Evolutionary conservation across 176 grass and related monocot species (phyloP).

Genomic region (Rhynchospora pubera): DNA sequence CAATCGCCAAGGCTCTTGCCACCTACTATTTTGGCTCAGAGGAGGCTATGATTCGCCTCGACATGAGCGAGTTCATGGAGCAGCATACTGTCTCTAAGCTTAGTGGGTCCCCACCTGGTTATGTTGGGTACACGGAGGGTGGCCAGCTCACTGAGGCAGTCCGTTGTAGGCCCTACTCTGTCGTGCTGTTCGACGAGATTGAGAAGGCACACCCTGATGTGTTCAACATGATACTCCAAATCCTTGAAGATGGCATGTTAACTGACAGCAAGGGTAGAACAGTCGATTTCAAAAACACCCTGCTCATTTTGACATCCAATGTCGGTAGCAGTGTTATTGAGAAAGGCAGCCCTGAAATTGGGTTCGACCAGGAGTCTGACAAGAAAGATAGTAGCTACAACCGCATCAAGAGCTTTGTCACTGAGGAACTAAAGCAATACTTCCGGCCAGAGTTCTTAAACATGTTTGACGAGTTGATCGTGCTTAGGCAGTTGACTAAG

Average conservation of each 20-base stretch:
- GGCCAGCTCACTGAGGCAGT: slow-evolving; percentile 89
- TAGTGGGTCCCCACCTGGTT: slow-evolving; percentile 91
- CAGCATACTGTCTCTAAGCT: slow-evolving; percentile 89
- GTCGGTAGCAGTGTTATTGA: slow-evolving; percentile 88
- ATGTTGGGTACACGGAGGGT: slow-evolving; percentile 93
- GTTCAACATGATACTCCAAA: slow-evolving; percentile 99
- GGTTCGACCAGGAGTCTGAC: slow-evolving; percentile 76
- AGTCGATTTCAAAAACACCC: slow-evolving; percentile 92
- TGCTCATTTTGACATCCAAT: slow-evolving; percentile 88
- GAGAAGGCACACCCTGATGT: slow-evolving; percentile 98
- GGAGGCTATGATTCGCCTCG: slow-evolving; percentile 90
- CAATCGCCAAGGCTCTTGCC: slow-evolving; percentile 76
- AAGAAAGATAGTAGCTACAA: slow-evolving; percentile 95
- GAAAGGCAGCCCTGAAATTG: slow-evolving; percentile 82
- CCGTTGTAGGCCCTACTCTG: slow-evolving; percentile 72
- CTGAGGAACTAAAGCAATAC: slow-evolving; percentile 90
- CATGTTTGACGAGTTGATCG: slow-evolving; percentile 91
- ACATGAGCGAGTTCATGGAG: slow-evolving; percentile 99
- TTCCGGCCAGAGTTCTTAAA: slow-evolving; percentile 90
- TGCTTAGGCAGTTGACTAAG: slow-evolving; percentile 90
- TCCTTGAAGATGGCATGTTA: slow-evolving; percentile 87
- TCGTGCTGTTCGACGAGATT: slow-evolving; percentile 95
- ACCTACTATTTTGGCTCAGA: slow-evolving; percentile 91
- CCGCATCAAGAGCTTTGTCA: slow-evolving; percentile 85
- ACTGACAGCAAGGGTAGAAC: slow-evolving; percentile 88